phyloP scores from a whole-genome alignment of 805 yeast genomes.

The Candida sanyiensis region DNA sequence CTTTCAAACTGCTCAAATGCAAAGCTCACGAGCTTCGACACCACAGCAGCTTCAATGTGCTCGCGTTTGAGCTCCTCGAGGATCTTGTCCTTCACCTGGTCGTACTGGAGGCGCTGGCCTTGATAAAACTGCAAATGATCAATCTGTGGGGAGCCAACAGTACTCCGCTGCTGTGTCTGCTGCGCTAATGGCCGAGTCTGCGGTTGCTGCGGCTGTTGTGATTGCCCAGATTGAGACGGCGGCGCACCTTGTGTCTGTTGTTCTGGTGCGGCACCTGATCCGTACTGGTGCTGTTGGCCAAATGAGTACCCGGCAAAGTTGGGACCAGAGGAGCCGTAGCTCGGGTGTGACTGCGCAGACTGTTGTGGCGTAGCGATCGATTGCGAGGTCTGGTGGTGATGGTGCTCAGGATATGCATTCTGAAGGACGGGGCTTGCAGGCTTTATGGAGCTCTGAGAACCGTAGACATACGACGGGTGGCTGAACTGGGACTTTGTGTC shows the following conservation, averaged over 20 bases:
- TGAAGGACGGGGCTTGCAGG: constrained; percentile 4
- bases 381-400: background rate
- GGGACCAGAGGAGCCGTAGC: constrained; percentile 4
- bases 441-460: constrained; percentile 1
- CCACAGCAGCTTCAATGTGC: constrained; percentile 7
- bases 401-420: background rate
- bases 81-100: constrained; percentile 13
- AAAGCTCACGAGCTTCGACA: constrained; percentile 17
- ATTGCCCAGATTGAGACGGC: constrained; percentile 7
- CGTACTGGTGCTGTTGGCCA: background rate
- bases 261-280: too few species aligned
- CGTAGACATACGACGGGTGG: constrained; percentile 9
- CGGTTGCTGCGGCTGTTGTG: constrained; percentile 5
- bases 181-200: background rate
- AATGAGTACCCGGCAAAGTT: background rate
- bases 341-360: constrained; percentile 1
- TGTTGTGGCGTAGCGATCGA: constrained; percentile 1
- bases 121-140: constrained; percentile 14
- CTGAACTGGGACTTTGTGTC: constrained; percentile 3
- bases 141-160: constrained; percentile 2
- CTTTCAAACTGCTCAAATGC: constrained; percentile 21
- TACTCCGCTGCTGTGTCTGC: background rate
- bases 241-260: constrained; percentile 5
- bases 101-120: constrained; percentile 22
- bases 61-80: constrained; percentile 17